These are phyloP conservation scores for Penicillium paxilli DNA, from an alignment of 495 filamentous ascomycete species.

Conservation along the genomic window DNA sequence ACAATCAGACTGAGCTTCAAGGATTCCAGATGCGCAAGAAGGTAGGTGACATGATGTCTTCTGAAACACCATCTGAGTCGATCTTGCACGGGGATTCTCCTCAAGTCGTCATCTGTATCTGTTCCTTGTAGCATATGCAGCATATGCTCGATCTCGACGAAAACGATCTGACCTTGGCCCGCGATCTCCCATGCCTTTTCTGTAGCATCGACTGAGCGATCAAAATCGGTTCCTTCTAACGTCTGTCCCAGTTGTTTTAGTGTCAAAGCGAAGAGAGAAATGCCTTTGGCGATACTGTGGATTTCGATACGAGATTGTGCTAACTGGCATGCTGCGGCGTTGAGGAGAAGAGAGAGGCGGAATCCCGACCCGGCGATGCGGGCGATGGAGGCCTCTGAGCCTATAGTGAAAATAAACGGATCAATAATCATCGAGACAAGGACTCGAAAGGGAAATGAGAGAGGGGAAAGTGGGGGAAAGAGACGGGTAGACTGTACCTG, in stretches of 20 bases:
- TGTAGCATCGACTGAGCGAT: constrained; percentile 29
- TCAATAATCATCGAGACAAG: no score
- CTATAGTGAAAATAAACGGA: constrained; percentile 3
- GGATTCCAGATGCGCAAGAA: constrained; percentile 45
- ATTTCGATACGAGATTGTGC: constrained; percentile 46
- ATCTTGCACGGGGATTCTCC: constrained; percentile 33
- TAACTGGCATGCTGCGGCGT: constrained; percentile 43
- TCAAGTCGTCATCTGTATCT: constrained; percentile 30
- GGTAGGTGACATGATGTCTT: constrained; percentile 44
- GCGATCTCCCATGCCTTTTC: constrained; percentile 44
- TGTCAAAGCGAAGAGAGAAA: constrained; percentile 44
- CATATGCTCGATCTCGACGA: constrained; percentile 48
- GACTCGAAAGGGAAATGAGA: no score
- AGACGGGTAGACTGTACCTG: constrained; percentile 9
- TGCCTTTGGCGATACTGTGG: constrained; percentile 46
- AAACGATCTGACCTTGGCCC: constrained; percentile 39
- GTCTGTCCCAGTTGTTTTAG: constrained; percentile 41
- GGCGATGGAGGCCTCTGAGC: constrained; percentile 29
- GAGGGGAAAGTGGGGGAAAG: background rate
- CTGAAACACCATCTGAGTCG: constrained; percentile 46
- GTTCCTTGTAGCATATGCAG: constrained; percentile 38
- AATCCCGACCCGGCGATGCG: constrained; percentile 43
- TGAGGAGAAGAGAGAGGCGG: constrained; percentile 44
- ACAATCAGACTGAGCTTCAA: constrained; percentile 47
- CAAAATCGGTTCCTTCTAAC: constrained; percentile 27